Base-by-base conservation (phyloP, 2,329 filamentous ascomycete genomes). In the Aspergillus tamarii region DNA sequence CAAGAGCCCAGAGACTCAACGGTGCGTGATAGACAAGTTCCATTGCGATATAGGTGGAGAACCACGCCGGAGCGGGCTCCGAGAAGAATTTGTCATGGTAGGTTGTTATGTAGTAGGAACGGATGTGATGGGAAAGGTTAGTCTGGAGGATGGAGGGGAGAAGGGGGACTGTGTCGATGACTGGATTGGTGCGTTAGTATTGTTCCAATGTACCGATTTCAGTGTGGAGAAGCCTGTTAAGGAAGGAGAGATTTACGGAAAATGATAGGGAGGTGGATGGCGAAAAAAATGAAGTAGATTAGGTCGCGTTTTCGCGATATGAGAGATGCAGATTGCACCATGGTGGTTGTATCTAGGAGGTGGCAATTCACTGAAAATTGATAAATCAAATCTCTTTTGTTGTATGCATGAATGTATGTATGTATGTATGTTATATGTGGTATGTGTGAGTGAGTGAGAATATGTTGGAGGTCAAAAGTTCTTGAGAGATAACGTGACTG, bases 21-120 rank as follows among this genome's bases (percentile, higher is more conserved):
- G 89, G 89, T 0, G 87, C 74, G 73, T 91, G 88, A 70, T 86
- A 88, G 21, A 87, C 62, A 2, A 85, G 71, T 72, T 91, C 89
- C 71, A 89, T 83, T 73, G 82, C 84, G 30, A 84, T 81, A 71
- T 86, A 88, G 16, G 80, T 67, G 12, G 77, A 78, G 72, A 91
- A 91, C 84, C 86, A 91, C 4, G 80, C 74, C 45, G 88, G 88
- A 2, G 67, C 59, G 14, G 86, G 82, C 9, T 78, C 71, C 39
- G 83, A 80, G 77, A 91, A 90, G 80, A 89, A 89, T 59, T 84
- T 85, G 71, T 91, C 89, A 16, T 83, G 80, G 73, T 89, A 90
- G 1, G 83, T 89, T 1, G 78, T 72, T 64, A 89, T 80, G 75
- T 91, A 90, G 76, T 80, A 90, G 3, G 77, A 70, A 63, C 85